Evolutionary conservation across 306 rosid species (phyloP), one percentile per base, ranked within the genome.

Genomic region (Dicorynia guianensis): DNA sequence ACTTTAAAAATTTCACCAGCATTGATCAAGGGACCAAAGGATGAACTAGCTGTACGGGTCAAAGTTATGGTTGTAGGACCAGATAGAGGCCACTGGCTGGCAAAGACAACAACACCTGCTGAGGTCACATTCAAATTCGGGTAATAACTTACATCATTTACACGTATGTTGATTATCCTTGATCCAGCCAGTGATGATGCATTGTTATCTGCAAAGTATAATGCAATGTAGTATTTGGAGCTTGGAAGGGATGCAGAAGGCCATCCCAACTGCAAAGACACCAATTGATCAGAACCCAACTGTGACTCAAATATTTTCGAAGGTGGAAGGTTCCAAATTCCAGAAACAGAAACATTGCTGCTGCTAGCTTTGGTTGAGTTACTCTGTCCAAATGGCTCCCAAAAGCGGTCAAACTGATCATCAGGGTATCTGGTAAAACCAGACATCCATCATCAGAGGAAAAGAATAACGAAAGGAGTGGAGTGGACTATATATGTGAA

Each of bases 291-390:
- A 63, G 83, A 77, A 11, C 84, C 88, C 79, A 89, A 25, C 73
- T 83, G 81, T 11, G 93, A 83, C 71, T 90, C 85, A 40, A 96
- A 90, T 67, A 92, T 49, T 66, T 85, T 89, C 25, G 5, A 39
- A 46, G 98, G 97, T 6, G 98, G 98, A 72, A 89, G 81, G 67
- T 96, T 96, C 99, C 99, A 96, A 60, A 96, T 81, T 6, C 88
- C 90, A 82, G 94, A 90, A 76, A 83, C 89, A 74, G 93, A 86
- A 54, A 84, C 77, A 79, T 76, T 88, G 33, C 69, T 71, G 49
- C 81, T 85, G 80, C 76, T 83, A 48, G 82, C 82, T 18, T 69
- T 64, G 69, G 79, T 30, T 18, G 74, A 65, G 72, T 59, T 77
- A 11, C 61, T 64, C 57, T 58, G 81, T 68, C 84, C 90, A 68